Conservation (phyloP, 495 filamentous ascomycete genomes). For the Aspergillus saccharolyticus region DNA sequence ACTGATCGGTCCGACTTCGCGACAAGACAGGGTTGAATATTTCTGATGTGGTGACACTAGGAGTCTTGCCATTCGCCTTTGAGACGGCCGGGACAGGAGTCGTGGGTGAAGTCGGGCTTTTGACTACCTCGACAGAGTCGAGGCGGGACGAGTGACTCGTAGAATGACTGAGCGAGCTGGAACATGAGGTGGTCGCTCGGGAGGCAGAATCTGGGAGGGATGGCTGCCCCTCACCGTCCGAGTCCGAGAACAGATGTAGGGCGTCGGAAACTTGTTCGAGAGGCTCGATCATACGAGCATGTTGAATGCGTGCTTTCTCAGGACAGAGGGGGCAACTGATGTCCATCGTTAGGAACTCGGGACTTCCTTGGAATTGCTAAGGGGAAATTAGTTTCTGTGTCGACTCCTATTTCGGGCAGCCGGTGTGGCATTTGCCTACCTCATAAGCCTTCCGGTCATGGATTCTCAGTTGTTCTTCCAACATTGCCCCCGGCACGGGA, state of each 20-base stretch:
- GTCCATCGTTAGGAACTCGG: conserved; percentile 17
- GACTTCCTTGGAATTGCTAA: conserved; percentile 20
- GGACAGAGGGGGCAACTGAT: conserved; percentile 23
- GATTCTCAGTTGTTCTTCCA: conserved; percentile 21
- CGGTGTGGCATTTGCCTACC: conserved; percentile 13
- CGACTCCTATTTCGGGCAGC: not conserved
- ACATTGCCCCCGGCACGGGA: conserved; percentile 16
- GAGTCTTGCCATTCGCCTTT: conserved; percentile 14
- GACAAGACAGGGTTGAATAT: conserved; percentile 4
- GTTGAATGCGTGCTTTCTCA: conserved; percentile 16
- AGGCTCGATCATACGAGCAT: conserved; percentile 23
- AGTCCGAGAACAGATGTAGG: conserved; percentile 10
- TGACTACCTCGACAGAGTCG: conserved; percentile 11
- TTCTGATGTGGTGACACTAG: conserved; percentile 11
- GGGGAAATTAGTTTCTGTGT: not conserved
- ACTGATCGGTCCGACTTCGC: conserved; percentile 9
- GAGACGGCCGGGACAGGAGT: conserved; percentile 6
- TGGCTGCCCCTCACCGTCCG: conserved; percentile 13
- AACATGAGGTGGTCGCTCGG: conserved; percentile 18
- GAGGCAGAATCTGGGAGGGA: conserved; percentile 17
- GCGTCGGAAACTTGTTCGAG: conserved; percentile 17
- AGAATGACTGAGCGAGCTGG: conserved; percentile 24
- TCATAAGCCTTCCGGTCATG: conserved; percentile 20
- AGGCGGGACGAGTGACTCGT: conserved; percentile 21
- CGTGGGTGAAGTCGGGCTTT: conserved; percentile 15